A percentile compares a stretch with the other conserved stretches of the same genome.
These are phyloP conservation scores for Gyrodon lividus DNA, from an alignment of 768 basidiomycete genomes.

Conservation along the genomic window DNA sequence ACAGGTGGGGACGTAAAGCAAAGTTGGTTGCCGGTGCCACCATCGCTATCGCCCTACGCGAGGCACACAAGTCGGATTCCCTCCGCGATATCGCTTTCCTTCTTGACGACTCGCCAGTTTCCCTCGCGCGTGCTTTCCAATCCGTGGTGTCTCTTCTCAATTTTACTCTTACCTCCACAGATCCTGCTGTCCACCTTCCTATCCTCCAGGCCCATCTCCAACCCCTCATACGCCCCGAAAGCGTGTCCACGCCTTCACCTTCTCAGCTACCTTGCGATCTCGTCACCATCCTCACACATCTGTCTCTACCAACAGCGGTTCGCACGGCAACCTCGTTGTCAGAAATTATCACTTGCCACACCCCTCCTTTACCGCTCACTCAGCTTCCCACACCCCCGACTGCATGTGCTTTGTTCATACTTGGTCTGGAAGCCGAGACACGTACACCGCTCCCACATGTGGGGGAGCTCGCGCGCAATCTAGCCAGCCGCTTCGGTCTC, in stretches of 20 bases:
- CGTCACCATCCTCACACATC: conserved; percentile 36
- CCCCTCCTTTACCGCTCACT: conserved; percentile 40
- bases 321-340: conserved; percentile 46
- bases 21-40: conserved; percentile 68
- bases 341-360: conserved; percentile 41
- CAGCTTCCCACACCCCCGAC: conserved; percentile 44
- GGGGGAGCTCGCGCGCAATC: conserved; percentile 52
- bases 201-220: conserved; percentile 54
- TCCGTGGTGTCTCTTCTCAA: conserved; percentile 52
- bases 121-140: conserved; percentile 56
- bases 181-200: conserved; percentile 60
- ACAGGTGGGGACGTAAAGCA: conserved; percentile 75
- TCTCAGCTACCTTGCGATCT: conserved; percentile 35
- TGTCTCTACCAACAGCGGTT: conserved; percentile 40
- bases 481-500: conserved; percentile 52
- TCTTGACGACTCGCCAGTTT: conserved; percentile 49
- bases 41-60: conserved; percentile 68
- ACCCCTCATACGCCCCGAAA: conserved; percentile 34
- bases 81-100: conserved; percentile 69
- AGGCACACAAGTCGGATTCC: conserved; percentile 65
- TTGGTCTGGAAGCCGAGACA: conserved; percentile 68
- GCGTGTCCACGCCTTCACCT: conserved; percentile 21
- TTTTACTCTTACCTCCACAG: conserved; percentile 50
- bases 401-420: conserved; percentile 68
- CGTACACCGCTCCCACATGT: conserved; percentile 52